These are phyloP conservation scores for Colletotrichum tropicale DNA, from an alignment of 2,329 filamentous ascomycete genomes.

Conservation along the genomic window DNA sequence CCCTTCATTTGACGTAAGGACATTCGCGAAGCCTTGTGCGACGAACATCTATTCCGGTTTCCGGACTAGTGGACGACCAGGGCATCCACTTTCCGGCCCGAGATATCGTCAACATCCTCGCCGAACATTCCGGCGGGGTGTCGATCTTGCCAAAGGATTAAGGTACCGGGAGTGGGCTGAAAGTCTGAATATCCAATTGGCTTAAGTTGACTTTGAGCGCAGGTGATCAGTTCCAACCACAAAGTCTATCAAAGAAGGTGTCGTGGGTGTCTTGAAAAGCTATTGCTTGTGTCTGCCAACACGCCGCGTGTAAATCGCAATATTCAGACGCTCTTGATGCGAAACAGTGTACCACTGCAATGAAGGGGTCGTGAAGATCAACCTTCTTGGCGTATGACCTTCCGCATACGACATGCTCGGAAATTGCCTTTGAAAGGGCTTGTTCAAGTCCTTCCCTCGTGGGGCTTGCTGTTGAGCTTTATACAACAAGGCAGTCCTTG, in stretches of 20 bases:
- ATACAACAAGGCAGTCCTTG: neutral
- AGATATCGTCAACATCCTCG: neutral
- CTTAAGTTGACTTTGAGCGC: neutral
- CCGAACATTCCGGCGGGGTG: constrained; percentile 1
- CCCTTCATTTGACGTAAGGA: neutral
- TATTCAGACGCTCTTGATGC: neutral
- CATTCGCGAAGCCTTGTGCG: neutral
- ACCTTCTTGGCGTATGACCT: neutral
- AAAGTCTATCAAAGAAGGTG: neutral
- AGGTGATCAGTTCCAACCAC: neutral
- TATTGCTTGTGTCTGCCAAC: neutral
- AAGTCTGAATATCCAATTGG: neutral
- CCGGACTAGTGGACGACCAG: neutral
- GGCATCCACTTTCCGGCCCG: neutral
- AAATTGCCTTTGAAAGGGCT: neutral
- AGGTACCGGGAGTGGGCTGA: neutral
- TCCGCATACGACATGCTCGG: neutral
- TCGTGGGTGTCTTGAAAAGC: neutral
- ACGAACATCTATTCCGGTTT: neutral
- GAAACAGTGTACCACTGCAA: neutral
- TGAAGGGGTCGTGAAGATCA: neutral
- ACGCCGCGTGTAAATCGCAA: neutral
- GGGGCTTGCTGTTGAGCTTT: neutral
- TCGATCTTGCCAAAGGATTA: neutral
- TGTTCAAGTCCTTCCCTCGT: neutral